phyloP scores from a whole-genome alignment of 768 basidiomycete genomes.

The Serpula lacrymans region DNA sequence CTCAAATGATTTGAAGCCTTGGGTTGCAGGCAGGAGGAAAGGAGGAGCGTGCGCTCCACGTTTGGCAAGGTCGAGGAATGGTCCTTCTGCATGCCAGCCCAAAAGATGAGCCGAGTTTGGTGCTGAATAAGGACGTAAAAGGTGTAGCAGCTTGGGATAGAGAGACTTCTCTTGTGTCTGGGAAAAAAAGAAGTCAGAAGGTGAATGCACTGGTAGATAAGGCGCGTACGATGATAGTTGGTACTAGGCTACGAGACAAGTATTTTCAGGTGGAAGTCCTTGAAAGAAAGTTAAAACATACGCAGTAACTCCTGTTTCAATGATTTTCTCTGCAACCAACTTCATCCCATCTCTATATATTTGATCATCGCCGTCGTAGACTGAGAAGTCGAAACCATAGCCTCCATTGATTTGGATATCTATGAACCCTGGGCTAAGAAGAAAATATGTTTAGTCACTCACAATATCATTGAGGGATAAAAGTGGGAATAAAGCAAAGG shows the following conservation, averaged over 20 bases:
- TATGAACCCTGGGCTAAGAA: slow-evolving; percentile 71
- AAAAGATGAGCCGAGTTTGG: slow-evolving; percentile 67
- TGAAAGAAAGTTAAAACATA: slow-evolving; percentile 37
- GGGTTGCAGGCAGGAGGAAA: slow-evolving; percentile 57
- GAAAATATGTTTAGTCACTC: slow-evolving; percentile 2
- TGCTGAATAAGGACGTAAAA: slow-evolving; percentile 66
- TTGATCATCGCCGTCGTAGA: slow-evolving; percentile 69
- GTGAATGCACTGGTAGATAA: slow-evolving; percentile 1
- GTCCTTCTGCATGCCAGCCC: slow-evolving; percentile 91
- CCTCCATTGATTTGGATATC: slow-evolving; percentile 92
- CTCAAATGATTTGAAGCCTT: slow-evolving; percentile 69
- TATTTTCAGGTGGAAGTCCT: slow-evolving; percentile 21
- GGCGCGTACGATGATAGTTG: slow-evolving; percentile 65
- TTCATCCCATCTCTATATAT: slow-evolving; percentile 66
- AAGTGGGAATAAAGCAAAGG: slow-evolving; percentile 2
- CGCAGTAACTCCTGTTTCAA: slow-evolving; percentile 88
- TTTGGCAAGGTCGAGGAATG: slow-evolving; percentile 80
- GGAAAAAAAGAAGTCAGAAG: slow-evolving; percentile 1
- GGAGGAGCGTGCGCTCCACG: slow-evolving; percentile 78
- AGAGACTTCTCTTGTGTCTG: slow-evolving; percentile 78
- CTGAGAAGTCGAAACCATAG: slow-evolving; percentile 84
- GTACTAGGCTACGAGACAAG: slow-evolving; percentile 42
- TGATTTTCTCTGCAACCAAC: slow-evolving; percentile 69
- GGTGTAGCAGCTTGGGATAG: slow-evolving; percentile 65
- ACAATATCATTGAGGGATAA: slow-evolving; percentile 1